Evolutionary conservation across 2,329 filamentous ascomycete genomes (phyloP).

Genomic region (Curvularia eragrostidis): DNA sequence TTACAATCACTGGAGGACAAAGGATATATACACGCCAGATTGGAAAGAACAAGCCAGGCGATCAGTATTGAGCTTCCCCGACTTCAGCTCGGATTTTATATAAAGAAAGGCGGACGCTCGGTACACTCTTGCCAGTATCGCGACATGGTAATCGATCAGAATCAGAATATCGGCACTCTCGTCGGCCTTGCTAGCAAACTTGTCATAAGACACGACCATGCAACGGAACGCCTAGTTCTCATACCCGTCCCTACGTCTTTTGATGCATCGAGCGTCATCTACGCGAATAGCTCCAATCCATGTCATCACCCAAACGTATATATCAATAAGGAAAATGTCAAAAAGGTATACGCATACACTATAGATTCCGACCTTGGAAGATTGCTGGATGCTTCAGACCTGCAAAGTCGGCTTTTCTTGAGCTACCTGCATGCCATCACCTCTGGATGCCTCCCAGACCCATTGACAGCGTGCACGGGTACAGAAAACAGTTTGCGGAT

Average conservation of each 20-base stretch:
- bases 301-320: conserved; percentile 25
- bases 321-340: conserved; percentile 20
- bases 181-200: conserved; percentile 36
- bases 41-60: conserved; percentile 5
- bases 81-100: conserved; percentile 22
- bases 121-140: conserved; percentile 37
- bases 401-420: conserved; percentile 61
- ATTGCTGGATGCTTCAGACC: conserved; percentile 58
- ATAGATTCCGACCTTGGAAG: conserved; percentile 60
- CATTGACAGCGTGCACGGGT: conserved; percentile 58
- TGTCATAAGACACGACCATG: conserved; percentile 21
- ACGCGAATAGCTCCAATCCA: background rate
- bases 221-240: conserved; percentile 45
- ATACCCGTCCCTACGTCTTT: conserved; percentile 34
- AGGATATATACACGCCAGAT: conserved; percentile 25
- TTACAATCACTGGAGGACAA: conserved; percentile 28
- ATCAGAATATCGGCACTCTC: conserved; percentile 35
- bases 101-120: background rate
- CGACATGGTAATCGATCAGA: conserved; percentile 33
- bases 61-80: conserved; percentile 27
- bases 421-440: conserved; percentile 63
- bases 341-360: conserved; percentile 53
- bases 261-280: conserved; percentile 18
- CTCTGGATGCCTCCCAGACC: conserved; percentile 59
- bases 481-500: conserved; percentile 62